Base-by-base conservation (phyloP, 192 early-diverging fungal species). In the Backusella mclennaniae region DNA sequence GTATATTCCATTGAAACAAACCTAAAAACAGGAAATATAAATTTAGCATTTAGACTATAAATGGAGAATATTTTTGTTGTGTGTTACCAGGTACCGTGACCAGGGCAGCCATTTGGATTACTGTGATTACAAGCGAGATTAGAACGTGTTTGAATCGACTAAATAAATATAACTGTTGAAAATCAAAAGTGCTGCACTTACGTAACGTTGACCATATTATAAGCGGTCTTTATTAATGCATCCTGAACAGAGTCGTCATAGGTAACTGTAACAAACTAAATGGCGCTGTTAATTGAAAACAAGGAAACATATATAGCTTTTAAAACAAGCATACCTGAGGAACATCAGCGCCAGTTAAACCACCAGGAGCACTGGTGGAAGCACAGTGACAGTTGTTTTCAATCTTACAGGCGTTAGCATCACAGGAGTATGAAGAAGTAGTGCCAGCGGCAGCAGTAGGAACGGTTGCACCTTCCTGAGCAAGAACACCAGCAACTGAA, bases 61-160 rank as follows among this genome's bases (percentile, higher is more conserved):
- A 56, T 56, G 21, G 53, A 56, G 53, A 56, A 56, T 44, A 44
- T n/a, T 15, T 36, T 29, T 26, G 23, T 31, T 39, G 4, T 26
- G 19, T n/a, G 31, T 35, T 74, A 81, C 80, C 80, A 93, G 9
- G 91, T 93, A 9, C 85, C 84, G 31, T 80, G 80, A 23, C 83
- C 85, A 38, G 86, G 85, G 73, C 92, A 93, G 4, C 91, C 89
- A 78, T 90, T 90, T 26, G 87, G 87, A 67, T 89, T 89, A n/a
- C 76, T 81, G 31, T 17, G 21, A 35, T 49, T 41, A 73, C 35
- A 67, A 41, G 67, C 63, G 23, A 69, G 5, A 56, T 56, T 38
- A 21, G 29, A 56, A 29, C 19, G 76, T 35, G 53, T n/a, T 56
- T 23, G 6, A 56, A n/a, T 53, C 0, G 17, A 53, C 49, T 53